A percentile compares a stretch with the other conserved stretches of the same genome.
phyloP scores from a whole-genome alignment of 805 yeast genomes.

The Candida quercuum region DNA sequence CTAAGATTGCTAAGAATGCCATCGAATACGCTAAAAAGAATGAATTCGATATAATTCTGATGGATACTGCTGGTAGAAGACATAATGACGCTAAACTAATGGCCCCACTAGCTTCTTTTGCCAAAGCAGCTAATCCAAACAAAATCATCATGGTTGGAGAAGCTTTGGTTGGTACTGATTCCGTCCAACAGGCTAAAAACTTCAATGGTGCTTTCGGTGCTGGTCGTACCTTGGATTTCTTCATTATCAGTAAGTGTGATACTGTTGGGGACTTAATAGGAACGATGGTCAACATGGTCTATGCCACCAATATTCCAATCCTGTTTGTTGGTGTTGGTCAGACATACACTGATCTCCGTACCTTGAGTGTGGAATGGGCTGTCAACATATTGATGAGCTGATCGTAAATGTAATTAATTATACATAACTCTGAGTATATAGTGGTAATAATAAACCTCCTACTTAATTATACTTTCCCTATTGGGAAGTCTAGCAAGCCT shows the following conservation, averaged over 20 bases:
- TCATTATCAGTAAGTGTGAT: constrained; percentile 90
- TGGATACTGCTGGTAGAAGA: constrained; percentile 97
- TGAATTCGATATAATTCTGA: constrained; percentile 76
- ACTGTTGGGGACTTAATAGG: constrained; percentile 97
- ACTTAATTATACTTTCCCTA: background rate
- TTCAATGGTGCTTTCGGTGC: constrained; percentile 92
- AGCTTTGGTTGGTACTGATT: constrained; percentile 95
- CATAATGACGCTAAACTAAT: constrained; percentile 91
- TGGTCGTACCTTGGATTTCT: constrained; percentile 75
- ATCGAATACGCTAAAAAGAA: constrained; percentile 70
- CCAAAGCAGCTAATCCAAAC: constrained; percentile 92
- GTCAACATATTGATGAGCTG: constrained; percentile 75
- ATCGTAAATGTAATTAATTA: constrained; percentile 1
- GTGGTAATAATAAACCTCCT: too few species aligned
- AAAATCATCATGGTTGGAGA: constrained; percentile 98
- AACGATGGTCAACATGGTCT: constrained; percentile 95
- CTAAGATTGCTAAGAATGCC: constrained; percentile 88
- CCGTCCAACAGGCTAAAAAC: constrained; percentile 91
- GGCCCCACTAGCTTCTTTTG: constrained; percentile 94
- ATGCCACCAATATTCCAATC: constrained; percentile 93
- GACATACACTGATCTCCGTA: constrained; percentile 89
- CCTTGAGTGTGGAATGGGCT: constrained; percentile 88
- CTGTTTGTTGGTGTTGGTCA: constrained; percentile 96
- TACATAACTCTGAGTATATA: background rate
- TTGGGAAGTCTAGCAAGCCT: constrained; percentile 2